These are phyloP conservation scores for Diaporthe ampelina DNA, from an alignment of 2,329 filamentous ascomycete genomes.

Conservation along the genomic window DNA sequence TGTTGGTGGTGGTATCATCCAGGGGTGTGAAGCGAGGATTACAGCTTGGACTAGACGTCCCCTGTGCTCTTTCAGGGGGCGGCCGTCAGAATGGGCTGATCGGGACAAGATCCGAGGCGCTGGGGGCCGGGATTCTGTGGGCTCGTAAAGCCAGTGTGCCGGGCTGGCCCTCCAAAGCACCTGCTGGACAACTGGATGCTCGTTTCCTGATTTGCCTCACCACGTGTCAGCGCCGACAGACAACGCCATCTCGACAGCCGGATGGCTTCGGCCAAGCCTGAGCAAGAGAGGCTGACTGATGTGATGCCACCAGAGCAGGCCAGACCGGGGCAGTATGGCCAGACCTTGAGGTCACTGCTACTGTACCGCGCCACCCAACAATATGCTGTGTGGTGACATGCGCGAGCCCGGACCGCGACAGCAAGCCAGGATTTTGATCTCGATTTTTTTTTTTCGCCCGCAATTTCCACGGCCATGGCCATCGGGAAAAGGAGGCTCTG, in stretches of 20 bases:
- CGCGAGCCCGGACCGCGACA: not conserved
- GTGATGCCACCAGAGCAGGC: slow-evolving; percentile 2
- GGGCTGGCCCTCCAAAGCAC: slow-evolving; percentile 11
- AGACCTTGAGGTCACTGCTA: slow-evolving; percentile 20
- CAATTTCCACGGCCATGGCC: not conserved
- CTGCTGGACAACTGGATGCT: not conserved
- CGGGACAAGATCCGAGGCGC: slow-evolving; percentile 37
- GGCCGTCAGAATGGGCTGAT: slow-evolving; percentile 38
- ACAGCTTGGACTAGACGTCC: slow-evolving; percentile 2
- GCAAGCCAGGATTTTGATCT: not conserved
- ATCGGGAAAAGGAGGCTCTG: slow-evolving; percentile 9
- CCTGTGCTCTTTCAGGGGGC: not conserved
- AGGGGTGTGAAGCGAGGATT: slow-evolving; percentile 17
- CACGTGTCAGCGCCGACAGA: slow-evolving; percentile 26
- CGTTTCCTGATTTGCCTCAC: slow-evolving; percentile 22
- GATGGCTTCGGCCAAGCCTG: slow-evolving; percentile 12
- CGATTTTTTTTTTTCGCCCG: not conserved
- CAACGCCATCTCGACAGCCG: slow-evolving; percentile 23
- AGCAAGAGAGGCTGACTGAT: slow-evolving; percentile 12
- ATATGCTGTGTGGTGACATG: slow-evolving; percentile 12
- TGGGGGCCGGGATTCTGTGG: slow-evolving; percentile 37
- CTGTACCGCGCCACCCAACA: slow-evolving; percentile 22
- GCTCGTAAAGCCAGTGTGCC: slow-evolving; percentile 5
- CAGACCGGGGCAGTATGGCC: slow-evolving; percentile 3
- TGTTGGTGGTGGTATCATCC: not conserved